Base-by-base conservation (phyloP, 306 rosid species). In the Adenanthera pavonina region DNA sequence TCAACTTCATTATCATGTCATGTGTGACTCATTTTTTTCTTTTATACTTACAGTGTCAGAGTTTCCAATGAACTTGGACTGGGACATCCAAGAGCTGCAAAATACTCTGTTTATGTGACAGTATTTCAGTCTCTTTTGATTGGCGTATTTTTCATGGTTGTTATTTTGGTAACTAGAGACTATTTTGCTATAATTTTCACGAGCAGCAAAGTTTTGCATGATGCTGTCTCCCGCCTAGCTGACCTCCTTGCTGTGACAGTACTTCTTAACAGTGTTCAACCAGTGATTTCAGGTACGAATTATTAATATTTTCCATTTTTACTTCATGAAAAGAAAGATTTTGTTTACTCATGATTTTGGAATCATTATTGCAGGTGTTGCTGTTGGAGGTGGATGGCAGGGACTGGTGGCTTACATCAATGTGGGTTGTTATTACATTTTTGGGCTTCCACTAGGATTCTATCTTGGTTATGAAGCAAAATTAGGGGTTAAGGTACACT, bases 331-430 rank as follows among this genome's bases (percentile, higher is more conserved):
- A 38, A 20, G 59, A 48, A 70, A 43, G 3, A 0, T 8, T 1
- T 4, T 19, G 48, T n/a, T 8, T 68, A 43, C 19, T 43, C 1
- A 68, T 64, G 66, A 36, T 30, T 57, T 40, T 70, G 60, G 48
- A 69, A 49, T 78, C 56, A 69, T 80, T 74, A 53, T 74, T 84
- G 20, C 78, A 93, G 99, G 99, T 46, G 97, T 95, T 85, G 98
- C 98, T 38, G 53, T 94, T 74, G 98, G 98, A 85, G 97, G 94
- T 44, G 98, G 98, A 33, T 94, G 97, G 98, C 98, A 94, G 78
- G 90, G 90, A 61, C 57, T 89, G 75, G 98, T 94, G 73, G 97
- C 97, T 65, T 94, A 90, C 65, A 88, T 94, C 72, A 92, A 94
- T 84, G 46, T 92, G 64, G 97, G 97, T 78, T 85, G 85, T 65